phyloP scores from a whole-genome alignment of 768 basidiomycete genomes.

The Pseudohyphozyma bogoriensis region DNA sequence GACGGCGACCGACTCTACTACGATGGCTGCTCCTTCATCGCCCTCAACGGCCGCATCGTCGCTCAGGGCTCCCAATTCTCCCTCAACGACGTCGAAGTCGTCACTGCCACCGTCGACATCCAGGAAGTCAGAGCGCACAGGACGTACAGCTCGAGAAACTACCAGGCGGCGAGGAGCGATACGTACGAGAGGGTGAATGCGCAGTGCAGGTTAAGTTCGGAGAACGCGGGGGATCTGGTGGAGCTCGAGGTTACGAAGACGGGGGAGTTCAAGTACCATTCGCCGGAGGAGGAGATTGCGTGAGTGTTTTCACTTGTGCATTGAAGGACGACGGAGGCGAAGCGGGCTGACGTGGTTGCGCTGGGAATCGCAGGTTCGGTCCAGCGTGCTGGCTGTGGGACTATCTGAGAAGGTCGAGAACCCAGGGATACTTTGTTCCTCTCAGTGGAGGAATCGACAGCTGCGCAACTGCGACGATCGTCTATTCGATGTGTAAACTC shows the following conservation, averaged over 20 bases:
- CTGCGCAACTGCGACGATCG: slow-evolving; percentile 91
- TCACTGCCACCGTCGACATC: slow-evolving; percentile 92
- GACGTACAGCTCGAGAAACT: slow-evolving; percentile 61
- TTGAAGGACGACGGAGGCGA: not conserved
- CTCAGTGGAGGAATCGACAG: slow-evolving; percentile 95
- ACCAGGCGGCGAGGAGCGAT: slow-evolving; percentile 72
- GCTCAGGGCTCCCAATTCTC: slow-evolving; percentile 98
- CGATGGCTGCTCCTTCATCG: slow-evolving; percentile 93
- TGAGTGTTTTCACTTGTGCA: slow-evolving; percentile 44
- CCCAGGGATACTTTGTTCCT: slow-evolving; percentile 90
- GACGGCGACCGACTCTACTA: slow-evolving; percentile 97
- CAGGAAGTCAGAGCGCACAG: slow-evolving; percentile 89
- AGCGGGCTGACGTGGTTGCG: not conserved
- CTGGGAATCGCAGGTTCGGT: slow-evolving; percentile 64
- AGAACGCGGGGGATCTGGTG: slow-evolving; percentile 49
- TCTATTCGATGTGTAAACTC: slow-evolving; percentile 89
- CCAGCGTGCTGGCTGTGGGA: slow-evolving; percentile 99
- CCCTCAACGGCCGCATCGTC: slow-evolving; percentile 79
- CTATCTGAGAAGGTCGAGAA: slow-evolving; percentile 84
- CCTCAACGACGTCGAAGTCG: slow-evolving; percentile 86
- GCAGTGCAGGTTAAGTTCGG: slow-evolving; percentile 54
- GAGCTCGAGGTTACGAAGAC: slow-evolving; percentile 49
- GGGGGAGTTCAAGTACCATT: slow-evolving; percentile 60
- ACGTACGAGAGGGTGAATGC: slow-evolving; percentile 74
- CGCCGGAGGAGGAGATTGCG: slow-evolving; percentile 96